Evolutionary conservation across 2,329 filamentous ascomycete genomes (phyloP), one percentile per base, ranked within the genome.

Genomic region (Monosporascus sp.): DNA sequence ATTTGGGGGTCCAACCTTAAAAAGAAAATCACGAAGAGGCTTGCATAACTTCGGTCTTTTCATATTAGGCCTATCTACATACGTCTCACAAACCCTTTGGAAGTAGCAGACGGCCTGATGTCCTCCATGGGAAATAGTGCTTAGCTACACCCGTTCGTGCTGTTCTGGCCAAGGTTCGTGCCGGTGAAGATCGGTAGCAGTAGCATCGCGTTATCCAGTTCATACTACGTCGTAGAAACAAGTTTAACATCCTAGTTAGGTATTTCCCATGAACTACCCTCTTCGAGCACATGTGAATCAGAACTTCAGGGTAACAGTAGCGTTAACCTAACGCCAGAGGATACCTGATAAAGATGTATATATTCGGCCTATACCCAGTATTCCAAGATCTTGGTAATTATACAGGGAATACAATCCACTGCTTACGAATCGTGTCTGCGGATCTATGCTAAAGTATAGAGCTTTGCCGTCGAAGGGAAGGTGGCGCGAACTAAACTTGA

Each of bases 1-100:
- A 57, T 61, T 60, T 57, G 60, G 63, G 61, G 60, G 52, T 62
- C 56, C 58, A 59, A 58, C 43, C 20, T 45, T 31, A 45, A 26
- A 24, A 26, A 16, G 27, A 31, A 11, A 26, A 16, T 45, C 24
- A 45, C 43, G 22, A 45, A 22, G 40, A 2, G n/a, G n/a, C 40
- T 20, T 20, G 20, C 9, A 5, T 11, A 1, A 43, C 40, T 20
- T 20, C 8, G 40, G 40, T 8, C 40, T 20, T 20, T 22, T n/a
- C 11, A 7, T 22, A 5, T 43, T 43, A 43, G 4, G 20, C 17
- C 7, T 43, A 43, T 20, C n/a, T 26, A 26, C n/a, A 14, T 26
- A 24, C 22, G 19, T 19, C 37, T 40, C 17, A 4, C 20, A 20
- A 45, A n/a, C 7, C 16, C 43, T 9, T 45, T 45, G 7, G 11